Percentiles rank a stretch among this genome's conserved stretches.
phyloP scores from a whole-genome alignment of 2,329 filamentous ascomycete genomes.

The Ophiostoma piceae region DNA sequence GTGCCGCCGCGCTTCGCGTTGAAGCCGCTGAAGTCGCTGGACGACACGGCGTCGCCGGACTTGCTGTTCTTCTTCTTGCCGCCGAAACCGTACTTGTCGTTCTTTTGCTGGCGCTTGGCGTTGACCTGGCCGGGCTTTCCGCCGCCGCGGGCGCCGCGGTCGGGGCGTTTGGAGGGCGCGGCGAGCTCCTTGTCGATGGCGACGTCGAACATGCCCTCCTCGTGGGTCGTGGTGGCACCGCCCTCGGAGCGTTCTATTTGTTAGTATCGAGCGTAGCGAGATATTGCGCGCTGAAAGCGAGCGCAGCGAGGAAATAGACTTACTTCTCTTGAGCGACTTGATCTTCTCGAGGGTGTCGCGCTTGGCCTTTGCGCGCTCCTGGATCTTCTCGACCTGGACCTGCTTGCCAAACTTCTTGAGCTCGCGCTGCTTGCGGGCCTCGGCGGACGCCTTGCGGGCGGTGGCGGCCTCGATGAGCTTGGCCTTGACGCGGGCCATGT shows the following conservation, averaged over 20 bases:
- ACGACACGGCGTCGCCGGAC: constrained; percentile 82
- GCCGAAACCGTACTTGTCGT: constrained; percentile 90
- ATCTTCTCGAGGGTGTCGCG: constrained; percentile 93
- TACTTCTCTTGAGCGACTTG: constrained; percentile 89
- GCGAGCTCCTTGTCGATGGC: constrained; percentile 66
- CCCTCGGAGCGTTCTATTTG: constrained; percentile 78
- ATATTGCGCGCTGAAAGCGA: no score
- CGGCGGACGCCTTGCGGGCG: constrained; percentile 82
- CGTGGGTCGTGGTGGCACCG: constrained; percentile 60
- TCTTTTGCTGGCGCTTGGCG: constrained; percentile 83
- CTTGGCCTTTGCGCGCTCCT: constrained; percentile 91
- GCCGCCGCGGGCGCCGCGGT: constrained; percentile 32
- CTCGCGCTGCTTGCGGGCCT: constrained; percentile 87
- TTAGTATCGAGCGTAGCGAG: constrained; percentile 15
- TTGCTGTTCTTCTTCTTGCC: constrained; percentile 91
- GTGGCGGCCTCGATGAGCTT: constrained; percentile 91
- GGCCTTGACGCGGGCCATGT: constrained; percentile 94
- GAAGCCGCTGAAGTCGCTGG: constrained; percentile 74
- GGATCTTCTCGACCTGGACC: constrained; percentile 91
- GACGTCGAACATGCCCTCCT: constrained; percentile 87
- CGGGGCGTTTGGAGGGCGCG: constrained; percentile 28
- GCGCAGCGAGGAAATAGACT: constrained; percentile 50
- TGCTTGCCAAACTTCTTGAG: constrained; percentile 99
- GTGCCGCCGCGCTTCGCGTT: constrained; percentile 92
- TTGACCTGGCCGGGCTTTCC: constrained; percentile 42